These are phyloP conservation scores for Pseudogymnoascus destructans DNA, from an alignment of 2,329 filamentous ascomycete species.

Conservation along the genomic window DNA sequence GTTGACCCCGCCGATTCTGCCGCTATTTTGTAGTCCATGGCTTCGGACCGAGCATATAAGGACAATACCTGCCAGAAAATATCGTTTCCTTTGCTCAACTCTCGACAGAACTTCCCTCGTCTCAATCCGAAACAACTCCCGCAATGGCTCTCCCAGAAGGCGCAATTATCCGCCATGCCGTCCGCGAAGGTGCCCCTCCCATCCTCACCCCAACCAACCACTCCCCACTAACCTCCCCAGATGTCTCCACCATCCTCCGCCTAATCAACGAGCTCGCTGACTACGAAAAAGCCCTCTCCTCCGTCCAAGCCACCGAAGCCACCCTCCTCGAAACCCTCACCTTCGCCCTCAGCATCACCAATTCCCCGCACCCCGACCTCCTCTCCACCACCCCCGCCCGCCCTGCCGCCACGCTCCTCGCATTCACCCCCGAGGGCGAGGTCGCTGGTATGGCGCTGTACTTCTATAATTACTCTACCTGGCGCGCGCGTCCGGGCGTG, in stretches of 20 bases:
- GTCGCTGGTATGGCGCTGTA: constrained; percentile 71
- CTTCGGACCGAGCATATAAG: not conserved
- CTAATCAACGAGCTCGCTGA: constrained; percentile 77
- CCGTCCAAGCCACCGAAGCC: constrained; percentile 66
- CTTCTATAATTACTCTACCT: constrained; percentile 94
- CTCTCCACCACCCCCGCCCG: constrained; percentile 41
- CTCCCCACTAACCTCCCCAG: constrained; percentile 33
- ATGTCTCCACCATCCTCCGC: constrained; percentile 66
- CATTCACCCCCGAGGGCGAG: constrained; percentile 37
- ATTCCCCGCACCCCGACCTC: constrained; percentile 30
- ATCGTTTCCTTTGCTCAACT: not conserved
- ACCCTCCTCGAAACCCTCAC: constrained; percentile 64
- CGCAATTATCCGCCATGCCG: constrained; percentile 40
- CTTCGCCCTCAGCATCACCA: constrained; percentile 47
- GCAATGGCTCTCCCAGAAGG: constrained; percentile 13
- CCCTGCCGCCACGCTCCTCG: constrained; percentile 66
- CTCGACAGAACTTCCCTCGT: not conserved
- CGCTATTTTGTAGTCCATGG: not conserved
- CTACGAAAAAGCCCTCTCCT: constrained; percentile 67
- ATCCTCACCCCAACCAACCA: not conserved
- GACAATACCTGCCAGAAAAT: not conserved
- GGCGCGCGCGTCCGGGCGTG: constrained; percentile 75
- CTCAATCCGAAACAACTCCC: not conserved
- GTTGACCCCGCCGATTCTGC: constrained; percentile 1
- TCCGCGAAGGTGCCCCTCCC: constrained; percentile 38